Conservation (phyloP, 345 rosid genomes). For the Alliaria petiolata region DNA sequence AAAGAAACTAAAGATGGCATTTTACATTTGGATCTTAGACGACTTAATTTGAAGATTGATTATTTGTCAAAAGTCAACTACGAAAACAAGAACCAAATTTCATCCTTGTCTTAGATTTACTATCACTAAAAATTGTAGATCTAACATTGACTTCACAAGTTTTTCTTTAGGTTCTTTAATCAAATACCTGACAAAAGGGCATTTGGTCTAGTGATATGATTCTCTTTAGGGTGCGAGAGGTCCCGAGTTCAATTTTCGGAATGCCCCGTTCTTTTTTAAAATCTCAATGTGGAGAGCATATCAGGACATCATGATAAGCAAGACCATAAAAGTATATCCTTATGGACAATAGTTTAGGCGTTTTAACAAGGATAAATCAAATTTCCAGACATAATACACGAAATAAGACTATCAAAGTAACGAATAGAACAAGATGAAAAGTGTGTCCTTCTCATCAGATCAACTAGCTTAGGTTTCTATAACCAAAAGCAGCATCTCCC, state of each 20-base stretch:
- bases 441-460: neutral
- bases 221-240: constrained; percentile 79
- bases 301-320: neutral
- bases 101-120: neutral
- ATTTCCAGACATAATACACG: neutral
- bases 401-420: neutral
- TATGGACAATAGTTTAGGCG: neutral
- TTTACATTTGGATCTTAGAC: neutral
- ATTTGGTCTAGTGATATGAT: constrained; percentile 86
- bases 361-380: neutral
- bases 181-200: constrained; percentile 2
- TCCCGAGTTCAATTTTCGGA: constrained; percentile 84
- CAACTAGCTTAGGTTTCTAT: neutral
- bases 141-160: neutral
- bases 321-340: neutral
- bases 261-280: constrained; percentile 27
- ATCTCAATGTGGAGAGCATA: neutral
- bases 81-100: neutral
- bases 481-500: neutral
- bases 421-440: neutral
- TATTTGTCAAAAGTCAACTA: neutral
- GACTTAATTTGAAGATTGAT: constrained; percentile 1
- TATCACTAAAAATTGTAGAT: neutral
- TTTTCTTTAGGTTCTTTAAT: neutral
- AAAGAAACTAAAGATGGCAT: neutral